These are phyloP conservation scores for Plenodomus lindquistii DNA, from an alignment of 2,329 filamentous ascomycete species.

Conservation along the genomic window DNA sequence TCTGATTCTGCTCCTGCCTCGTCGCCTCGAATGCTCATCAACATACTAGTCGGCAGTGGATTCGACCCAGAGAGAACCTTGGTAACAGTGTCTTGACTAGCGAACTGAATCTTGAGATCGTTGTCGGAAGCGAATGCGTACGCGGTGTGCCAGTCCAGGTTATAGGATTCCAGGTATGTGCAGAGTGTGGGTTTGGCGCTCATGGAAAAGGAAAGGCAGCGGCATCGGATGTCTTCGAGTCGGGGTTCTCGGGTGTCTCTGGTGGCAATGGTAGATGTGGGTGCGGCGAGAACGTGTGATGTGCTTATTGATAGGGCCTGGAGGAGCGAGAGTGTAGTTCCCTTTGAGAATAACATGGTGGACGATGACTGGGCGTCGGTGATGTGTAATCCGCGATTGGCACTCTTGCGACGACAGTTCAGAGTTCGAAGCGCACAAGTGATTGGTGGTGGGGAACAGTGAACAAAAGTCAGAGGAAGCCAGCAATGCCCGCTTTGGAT, in stretches of 20 bases:
- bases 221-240: slow-evolving; percentile 27
- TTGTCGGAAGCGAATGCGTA: slow-evolving; percentile 23
- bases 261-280: slow-evolving; percentile 8
- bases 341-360: not conserved
- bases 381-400: no score
- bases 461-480: no score
- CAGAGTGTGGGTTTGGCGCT: slow-evolving; percentile 22
- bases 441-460: no score
- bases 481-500: not conserved
- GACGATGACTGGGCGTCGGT: no score
- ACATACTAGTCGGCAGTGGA: slow-evolving; percentile 24
- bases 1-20: slow-evolving; percentile 9
- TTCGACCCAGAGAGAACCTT: slow-evolving; percentile 21
- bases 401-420: no score
- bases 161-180: slow-evolving; percentile 23
- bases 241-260: slow-evolving; percentile 2
- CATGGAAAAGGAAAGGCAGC: slow-evolving; percentile 29
- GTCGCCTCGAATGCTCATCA: slow-evolving; percentile 14
- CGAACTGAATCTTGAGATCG: slow-evolving; percentile 30
- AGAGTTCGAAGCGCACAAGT: no score
- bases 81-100: slow-evolving; percentile 21
- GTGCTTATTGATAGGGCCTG: not conserved
- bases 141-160: slow-evolving; percentile 28
- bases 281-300: slow-evolving; percentile 9
- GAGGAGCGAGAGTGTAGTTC: not conserved